These are phyloP conservation scores for Coemansia umbellata DNA, from an alignment of 192 early-diverging fungal species.

Conservation along the genomic window DNA sequence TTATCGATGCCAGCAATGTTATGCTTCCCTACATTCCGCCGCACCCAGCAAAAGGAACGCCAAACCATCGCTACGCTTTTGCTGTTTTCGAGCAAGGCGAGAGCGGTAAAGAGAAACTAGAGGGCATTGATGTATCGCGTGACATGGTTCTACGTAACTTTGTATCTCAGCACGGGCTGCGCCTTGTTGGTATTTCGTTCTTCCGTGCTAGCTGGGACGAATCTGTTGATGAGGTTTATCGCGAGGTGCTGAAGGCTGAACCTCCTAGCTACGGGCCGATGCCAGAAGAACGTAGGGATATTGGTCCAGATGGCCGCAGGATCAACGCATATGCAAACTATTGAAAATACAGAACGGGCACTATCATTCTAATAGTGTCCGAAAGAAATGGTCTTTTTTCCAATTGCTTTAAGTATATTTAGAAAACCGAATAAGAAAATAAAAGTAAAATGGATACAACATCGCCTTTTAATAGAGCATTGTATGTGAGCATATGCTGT, in stretches of 20 bases:
- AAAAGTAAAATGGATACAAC: too few relatives aligned
- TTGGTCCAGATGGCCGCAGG: constrained; percentile 47
- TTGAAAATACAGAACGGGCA: constrained; percentile 1
- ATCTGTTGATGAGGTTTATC: constrained; percentile 45
- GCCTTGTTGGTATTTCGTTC: constrained; percentile 39
- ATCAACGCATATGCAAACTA: constrained; percentile 34
- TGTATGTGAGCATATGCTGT: too few relatives aligned
- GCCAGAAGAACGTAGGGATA: constrained; percentile 14
- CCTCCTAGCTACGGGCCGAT: constrained; percentile 31
- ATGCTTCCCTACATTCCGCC: constrained; percentile 65
- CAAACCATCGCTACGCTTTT: constrained; percentile 69
- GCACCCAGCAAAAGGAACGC: constrained; percentile 73
- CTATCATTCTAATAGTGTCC: too few relatives aligned
- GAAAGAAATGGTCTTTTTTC: background rate
- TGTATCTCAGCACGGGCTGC: constrained; percentile 26
- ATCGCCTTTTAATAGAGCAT: too few relatives aligned
- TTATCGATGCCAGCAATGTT: constrained; percentile 30
- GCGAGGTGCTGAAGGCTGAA: constrained; percentile 30
- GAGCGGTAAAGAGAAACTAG: constrained; percentile 49
- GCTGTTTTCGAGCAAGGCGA: constrained; percentile 62
- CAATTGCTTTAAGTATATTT: too few relatives aligned
- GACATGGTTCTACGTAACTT: constrained; percentile 35
- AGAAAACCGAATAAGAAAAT: too few relatives aligned
- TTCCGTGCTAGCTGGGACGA: constrained; percentile 43
- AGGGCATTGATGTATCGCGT: constrained; percentile 38